Conservation (phyloP, 1,284 basidiomycete species). For the Sphagnurus paluster region DNA sequence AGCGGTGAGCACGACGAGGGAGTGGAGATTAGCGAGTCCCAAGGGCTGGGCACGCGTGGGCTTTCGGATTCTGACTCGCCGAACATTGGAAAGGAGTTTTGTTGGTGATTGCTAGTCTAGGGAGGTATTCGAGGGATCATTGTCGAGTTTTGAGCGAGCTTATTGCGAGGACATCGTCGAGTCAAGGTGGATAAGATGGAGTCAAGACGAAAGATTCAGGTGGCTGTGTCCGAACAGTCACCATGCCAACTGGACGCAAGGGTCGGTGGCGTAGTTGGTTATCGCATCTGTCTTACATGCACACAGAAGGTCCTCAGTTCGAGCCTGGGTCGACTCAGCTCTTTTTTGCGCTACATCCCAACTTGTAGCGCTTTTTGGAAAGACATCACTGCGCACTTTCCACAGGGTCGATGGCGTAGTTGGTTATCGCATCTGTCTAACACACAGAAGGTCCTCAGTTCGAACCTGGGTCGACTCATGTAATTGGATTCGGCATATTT, state of each 20-base stretch:
- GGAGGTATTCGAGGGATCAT: slow-evolving; percentile 69
- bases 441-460: slow-evolving; percentile 60
- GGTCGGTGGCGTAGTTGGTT: slow-evolving; percentile 79
- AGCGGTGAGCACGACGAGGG: slow-evolving; percentile 35
- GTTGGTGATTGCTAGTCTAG: slow-evolving; percentile 1
- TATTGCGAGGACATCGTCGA: background rate
- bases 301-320: slow-evolving; percentile 8
- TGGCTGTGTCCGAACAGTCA: too few species aligned
- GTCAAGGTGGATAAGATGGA: slow-evolving; percentile 3
- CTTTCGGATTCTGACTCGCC: slow-evolving; percentile 78
- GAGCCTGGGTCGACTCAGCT: slow-evolving; percentile 7
- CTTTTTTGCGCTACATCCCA: too few species aligned
- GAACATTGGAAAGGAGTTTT: slow-evolving; percentile 53
- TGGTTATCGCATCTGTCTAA: slow-evolving; percentile 76
- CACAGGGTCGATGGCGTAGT: slow-evolving; percentile 73
- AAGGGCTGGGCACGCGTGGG: slow-evolving; percentile 74
- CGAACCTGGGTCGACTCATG: slow-evolving; percentile 57
- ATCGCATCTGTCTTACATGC: slow-evolving; percentile 54
- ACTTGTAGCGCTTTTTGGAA: too few species aligned
- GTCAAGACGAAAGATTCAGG: background rate
- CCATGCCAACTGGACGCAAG: too few species aligned
- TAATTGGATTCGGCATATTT: too few species aligned
- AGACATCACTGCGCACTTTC: too few species aligned
- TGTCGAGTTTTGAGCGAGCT: slow-evolving; percentile 16
- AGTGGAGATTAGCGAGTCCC: slow-evolving; percentile 69